Evolutionary conservation across 495 filamentous ascomycete species (phyloP).

Genomic region (Xanthoparmelia taractica): DNA sequence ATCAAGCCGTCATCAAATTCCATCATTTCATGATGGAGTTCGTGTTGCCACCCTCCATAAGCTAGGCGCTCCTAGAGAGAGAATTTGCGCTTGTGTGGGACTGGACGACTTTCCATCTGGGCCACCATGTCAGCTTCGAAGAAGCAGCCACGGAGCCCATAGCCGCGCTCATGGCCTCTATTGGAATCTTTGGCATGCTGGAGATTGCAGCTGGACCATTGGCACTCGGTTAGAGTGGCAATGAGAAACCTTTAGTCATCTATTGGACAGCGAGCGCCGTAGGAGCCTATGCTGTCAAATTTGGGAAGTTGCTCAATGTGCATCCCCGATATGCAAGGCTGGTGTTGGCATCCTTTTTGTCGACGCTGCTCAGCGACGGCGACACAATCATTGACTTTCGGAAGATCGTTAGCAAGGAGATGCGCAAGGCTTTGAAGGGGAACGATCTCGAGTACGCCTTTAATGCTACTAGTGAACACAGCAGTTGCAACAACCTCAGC

Average conservation of each 20-base stretch:
- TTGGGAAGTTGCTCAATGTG: conserved; percentile 35
- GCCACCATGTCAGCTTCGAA: conserved; percentile 36
- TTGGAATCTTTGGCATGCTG: conserved; percentile 29
- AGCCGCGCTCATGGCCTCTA: conserved; percentile 36
- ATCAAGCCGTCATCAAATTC: too few species aligned
- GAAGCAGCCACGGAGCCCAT: conserved; percentile 37
- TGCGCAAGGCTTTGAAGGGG: conserved; percentile 32
- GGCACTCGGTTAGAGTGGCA: conserved; percentile 24
- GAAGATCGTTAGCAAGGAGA: conserved; percentile 23
- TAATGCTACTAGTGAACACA: conserved; percentile 29
- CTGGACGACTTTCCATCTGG: conserved; percentile 36
- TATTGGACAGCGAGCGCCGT: conserved; percentile 38
- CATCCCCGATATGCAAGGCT: conserved; percentile 34
- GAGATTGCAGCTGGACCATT: conserved; percentile 22
- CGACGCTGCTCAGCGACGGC: conserved; percentile 27
- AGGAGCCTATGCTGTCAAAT: conserved; percentile 36
- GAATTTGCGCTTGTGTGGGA: conserved; percentile 36
- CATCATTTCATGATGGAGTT: conserved; percentile 39
- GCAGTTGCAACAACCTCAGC: conserved; percentile 24
- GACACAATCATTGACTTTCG: conserved; percentile 39
- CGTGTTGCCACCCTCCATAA: conserved; percentile 37
- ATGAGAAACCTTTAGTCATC: conserved; percentile 27
- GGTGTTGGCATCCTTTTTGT: conserved; percentile 33
- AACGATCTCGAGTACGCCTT: conserved; percentile 29
- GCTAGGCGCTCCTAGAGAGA: conserved; percentile 28